Base-by-base conservation (phyloP, 2,329 filamentous ascomycete species). In the Capronia americana region DNA sequence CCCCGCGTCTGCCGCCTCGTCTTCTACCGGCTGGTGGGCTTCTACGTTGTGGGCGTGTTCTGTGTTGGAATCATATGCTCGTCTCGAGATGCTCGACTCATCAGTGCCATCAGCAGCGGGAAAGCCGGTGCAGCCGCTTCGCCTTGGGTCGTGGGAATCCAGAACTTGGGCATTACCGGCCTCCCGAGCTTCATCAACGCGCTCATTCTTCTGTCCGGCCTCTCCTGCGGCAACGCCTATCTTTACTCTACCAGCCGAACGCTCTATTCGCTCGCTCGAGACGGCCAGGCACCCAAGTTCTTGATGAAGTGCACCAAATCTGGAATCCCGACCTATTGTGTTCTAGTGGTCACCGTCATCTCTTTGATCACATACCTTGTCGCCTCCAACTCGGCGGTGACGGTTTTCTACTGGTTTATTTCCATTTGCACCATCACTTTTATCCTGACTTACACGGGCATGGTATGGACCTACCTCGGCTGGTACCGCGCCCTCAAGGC, bases 171-270 rank as follows among this genome's bases (percentile, higher is more conserved):
- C 23, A 72, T 10, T 87, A 87, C 0, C 87, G 88, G 87, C 28
- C 84, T 93, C 1, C 88, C 90, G 0, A 87, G 86, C 8, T 84
- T 93, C 63, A 88, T 93, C 78, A 93, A 93, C 75, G 87, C 88
- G 41, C 82, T 92, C 24, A 88, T 93, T 70, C 83, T 93, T 69
- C 88, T 89, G 0, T 90, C 88, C 0, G 90, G 88, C 0, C 89
- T 86, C 79, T 91, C 88, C 0, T 85, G 88, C 1, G 88, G 86
- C 0, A 92, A 92, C 71, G 87, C 89, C 71, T 87, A 85, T 72
- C 78, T 92, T 38, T 86, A 84, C 75, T 80, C 79, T 28, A 80
- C 80, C 10, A 84, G 82, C 6, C 80, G 84, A 61, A 82, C 82
- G 56, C 79, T 86, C 34, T 85, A 83, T 70, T 77, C 76, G 2